phyloP scores from a whole-genome alignment of 441 rosid species.

The Aquilaria agallochum region DNA sequence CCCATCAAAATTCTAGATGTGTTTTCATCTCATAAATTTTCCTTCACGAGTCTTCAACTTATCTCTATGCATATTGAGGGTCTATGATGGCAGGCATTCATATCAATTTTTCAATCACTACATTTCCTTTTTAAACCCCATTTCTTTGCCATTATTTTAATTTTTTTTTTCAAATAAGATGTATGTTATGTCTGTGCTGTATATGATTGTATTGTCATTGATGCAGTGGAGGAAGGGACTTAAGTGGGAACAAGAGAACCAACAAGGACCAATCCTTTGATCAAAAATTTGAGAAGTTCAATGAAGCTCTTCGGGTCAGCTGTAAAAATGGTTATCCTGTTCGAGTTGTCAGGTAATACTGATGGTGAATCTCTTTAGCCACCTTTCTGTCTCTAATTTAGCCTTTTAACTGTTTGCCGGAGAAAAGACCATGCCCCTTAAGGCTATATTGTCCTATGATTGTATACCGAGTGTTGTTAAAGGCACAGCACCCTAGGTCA shows the following conservation, averaged over 20 bases:
- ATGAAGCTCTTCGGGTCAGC: conserved; percentile 56
- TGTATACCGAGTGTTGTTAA: not conserved
- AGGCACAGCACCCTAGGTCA: not conserved
- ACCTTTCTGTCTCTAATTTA: not conserved
- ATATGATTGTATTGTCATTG: conserved; percentile 3
- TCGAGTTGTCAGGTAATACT: conserved; percentile 55
- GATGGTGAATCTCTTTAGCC: not conserved
- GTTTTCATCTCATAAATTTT: too few species aligned
- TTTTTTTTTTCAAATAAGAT: not conserved
- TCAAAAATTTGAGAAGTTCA: conserved; percentile 43
- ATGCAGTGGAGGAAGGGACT: conserved; percentile 61
- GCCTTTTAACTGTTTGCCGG: not conserved
- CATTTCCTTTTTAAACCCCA: not conserved
- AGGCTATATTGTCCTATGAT: too few species aligned
- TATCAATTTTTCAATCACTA: not conserved
- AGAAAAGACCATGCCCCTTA: too few species aligned
- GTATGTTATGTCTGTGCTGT: conserved; percentile 2
- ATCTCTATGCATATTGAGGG: not conserved
- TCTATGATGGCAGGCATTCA: not conserved
- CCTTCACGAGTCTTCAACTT: too few species aligned
- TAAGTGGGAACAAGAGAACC: conserved; percentile 58
- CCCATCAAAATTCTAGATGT: too few species aligned
- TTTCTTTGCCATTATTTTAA: not conserved
- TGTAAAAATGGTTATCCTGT: conserved; percentile 63
- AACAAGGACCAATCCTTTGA: conserved; percentile 58